phyloP scores from a whole-genome alignment of 2,329 filamentous ascomycete species.

The Sporothrix protearum region DNA sequence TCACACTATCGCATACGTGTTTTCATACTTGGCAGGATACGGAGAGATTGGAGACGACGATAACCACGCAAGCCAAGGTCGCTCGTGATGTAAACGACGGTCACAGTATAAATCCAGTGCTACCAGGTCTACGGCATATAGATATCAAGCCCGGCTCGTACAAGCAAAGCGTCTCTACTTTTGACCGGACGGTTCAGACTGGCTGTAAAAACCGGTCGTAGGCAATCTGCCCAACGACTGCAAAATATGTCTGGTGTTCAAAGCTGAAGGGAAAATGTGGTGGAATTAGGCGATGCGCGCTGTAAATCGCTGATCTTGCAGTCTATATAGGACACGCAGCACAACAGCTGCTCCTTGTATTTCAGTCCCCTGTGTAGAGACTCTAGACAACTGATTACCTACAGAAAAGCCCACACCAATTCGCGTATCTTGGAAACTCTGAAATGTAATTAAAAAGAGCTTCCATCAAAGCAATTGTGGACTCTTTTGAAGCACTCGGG shows the following conservation, averaged over 20 bases:
- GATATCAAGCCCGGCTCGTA: too few relatives aligned
- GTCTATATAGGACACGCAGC: background rate
- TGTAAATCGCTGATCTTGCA: background rate
- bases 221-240: background rate
- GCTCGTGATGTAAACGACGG: background rate
- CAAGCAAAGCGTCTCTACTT: too few relatives aligned
- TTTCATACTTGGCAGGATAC: too few relatives aligned
- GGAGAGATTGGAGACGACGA: background rate
- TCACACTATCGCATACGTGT: too few relatives aligned
- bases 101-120: too few relatives aligned
- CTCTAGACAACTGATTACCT: background rate
- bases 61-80: background rate
- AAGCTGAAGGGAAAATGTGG: background rate
- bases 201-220: background rate
- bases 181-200: too few relatives aligned
- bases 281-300: background rate
- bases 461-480: background rate
- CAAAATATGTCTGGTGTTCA: background rate
- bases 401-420: too few relatives aligned
- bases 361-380: background rate
- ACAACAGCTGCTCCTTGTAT: background rate
- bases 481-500: background rate
- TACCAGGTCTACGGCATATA: too few relatives aligned
- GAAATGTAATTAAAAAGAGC: background rate
- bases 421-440: background rate